phyloP scores from a whole-genome alignment of 352 stramenopile genomes.

The Aphanomyces cochlioides region DNA sequence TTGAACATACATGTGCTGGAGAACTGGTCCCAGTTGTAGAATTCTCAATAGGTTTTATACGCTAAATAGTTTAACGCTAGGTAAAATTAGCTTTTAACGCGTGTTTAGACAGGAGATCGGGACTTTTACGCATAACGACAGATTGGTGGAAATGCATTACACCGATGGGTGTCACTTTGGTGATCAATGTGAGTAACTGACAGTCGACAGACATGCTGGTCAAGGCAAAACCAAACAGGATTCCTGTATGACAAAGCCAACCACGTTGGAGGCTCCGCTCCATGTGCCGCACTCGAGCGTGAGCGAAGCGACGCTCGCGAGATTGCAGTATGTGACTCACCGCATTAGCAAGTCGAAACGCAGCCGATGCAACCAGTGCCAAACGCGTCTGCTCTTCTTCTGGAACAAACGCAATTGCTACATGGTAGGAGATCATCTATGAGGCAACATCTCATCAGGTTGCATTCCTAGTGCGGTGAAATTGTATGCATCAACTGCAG shows the following conservation, averaged over 20 bases:
- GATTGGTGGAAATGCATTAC: too few relatives aligned
- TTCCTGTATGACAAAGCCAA: background rate
- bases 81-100: too few relatives aligned
- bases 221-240: background rate
- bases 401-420: conserved; percentile 24
- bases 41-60: too few relatives aligned
- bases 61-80: too few relatives aligned
- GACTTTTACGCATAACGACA: too few relatives aligned
- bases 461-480: conserved; percentile 13
- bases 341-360: background rate
- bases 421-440: conserved; percentile 14
- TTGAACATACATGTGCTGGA: too few relatives aligned
- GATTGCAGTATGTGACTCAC: background rate
- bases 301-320: background rate
- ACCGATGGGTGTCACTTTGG: too few relatives aligned
- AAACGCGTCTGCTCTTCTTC: conserved; percentile 13
- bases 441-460: background rate
- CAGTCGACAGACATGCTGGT: too few relatives aligned
- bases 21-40: too few relatives aligned
- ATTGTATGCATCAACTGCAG: conserved; percentile 21
- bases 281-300: background rate
- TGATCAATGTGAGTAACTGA: too few relatives aligned
- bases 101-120: too few relatives aligned
- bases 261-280: background rate
- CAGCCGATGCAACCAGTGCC: conserved; percentile 6